Conservation (phyloP, 257 asterid species). For the Solanum peruvianum region DNA sequence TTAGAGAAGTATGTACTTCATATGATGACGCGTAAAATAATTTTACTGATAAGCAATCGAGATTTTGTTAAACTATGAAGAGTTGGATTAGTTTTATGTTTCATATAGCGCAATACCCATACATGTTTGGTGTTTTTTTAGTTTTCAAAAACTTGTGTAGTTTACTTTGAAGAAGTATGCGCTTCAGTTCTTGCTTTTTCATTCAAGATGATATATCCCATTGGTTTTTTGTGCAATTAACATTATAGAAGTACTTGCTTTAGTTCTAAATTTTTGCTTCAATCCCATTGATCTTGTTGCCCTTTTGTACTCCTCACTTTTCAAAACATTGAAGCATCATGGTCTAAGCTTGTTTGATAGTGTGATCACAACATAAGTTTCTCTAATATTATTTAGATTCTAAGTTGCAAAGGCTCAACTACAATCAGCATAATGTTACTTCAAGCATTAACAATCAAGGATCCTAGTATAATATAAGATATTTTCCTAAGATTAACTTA, state of each 20-base stretch:
- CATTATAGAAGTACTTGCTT: neutral
- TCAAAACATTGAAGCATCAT: too few relatives aligned
- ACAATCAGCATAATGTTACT: too few relatives aligned
- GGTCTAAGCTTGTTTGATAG: too few relatives aligned
- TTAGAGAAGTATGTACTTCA: neutral
- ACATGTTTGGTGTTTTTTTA: neutral
- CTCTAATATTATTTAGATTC: too few relatives aligned
- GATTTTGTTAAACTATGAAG: too few relatives aligned
- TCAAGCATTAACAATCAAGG: too few relatives aligned
- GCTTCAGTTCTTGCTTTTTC: neutral
- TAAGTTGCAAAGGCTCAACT: too few relatives aligned
- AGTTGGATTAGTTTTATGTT: too few relatives aligned
- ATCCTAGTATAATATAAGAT: too few relatives aligned
- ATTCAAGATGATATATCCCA: neutral
- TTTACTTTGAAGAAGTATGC: neutral
- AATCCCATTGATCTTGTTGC: neutral
- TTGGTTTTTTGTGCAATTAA: neutral
- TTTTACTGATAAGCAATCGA: too few relatives aligned
- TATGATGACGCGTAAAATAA: neutral
- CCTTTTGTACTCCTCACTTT: neutral
- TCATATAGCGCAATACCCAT: neutral
- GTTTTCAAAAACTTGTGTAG: neutral
- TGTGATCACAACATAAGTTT: too few relatives aligned
- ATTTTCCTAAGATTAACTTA: too few relatives aligned
- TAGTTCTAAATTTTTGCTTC: neutral